These are phyloP conservation scores for Leishmania aethiopica DNA, from an alignment of 208 protist species.

Conservation along the genomic window DNA sequence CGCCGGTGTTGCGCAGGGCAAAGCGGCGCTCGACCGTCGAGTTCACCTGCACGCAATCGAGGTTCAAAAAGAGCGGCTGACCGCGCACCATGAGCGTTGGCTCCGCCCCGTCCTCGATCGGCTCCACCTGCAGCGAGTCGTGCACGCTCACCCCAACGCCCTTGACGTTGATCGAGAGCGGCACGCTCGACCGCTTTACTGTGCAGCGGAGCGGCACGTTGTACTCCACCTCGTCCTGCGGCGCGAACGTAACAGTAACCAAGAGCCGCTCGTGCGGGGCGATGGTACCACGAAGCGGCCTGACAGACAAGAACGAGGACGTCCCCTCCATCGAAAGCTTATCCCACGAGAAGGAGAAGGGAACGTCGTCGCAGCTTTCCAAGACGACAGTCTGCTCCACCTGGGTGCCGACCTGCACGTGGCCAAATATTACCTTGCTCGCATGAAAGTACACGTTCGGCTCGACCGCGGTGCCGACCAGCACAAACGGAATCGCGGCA, in stretches of 20 bases:
- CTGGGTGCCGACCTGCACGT: conserved; percentile 82
- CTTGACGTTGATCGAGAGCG: conserved; percentile 96
- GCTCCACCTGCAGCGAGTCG: conserved; percentile 81
- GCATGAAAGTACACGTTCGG: conserved; percentile 91
- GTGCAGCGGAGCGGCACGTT: conserved; percentile 93
- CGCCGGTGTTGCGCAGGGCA: conserved; percentile 90
- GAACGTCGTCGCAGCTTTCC: conserved; percentile 93
- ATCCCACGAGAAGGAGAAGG: conserved; percentile 94
- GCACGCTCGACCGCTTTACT: conserved; percentile 92
- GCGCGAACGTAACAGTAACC: conserved; percentile 85
- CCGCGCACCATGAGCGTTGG: conserved; percentile 39
- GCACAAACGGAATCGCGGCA: conserved; percentile 90
- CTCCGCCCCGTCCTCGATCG: conserved; percentile 34
- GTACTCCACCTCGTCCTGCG: conserved; percentile 91
- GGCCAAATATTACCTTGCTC: conserved; percentile 93
- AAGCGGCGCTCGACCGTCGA: conserved; percentile 71
- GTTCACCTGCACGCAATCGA: conserved; percentile 95
- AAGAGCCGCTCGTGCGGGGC: conserved; percentile 68
- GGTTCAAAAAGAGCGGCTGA: conserved; percentile 68
- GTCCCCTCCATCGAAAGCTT: conserved; percentile 47
- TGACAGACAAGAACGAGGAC: conserved; percentile 67
- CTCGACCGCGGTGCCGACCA: conserved; percentile 94
- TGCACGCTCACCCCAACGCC: conserved; percentile 95
- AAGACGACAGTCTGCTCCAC: conserved; percentile 83
- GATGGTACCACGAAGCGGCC: conserved; percentile 84